Evolutionary conservation across 1,284 basidiomycete species (phyloP).

Genomic region (Abortiporus biennis): DNA sequence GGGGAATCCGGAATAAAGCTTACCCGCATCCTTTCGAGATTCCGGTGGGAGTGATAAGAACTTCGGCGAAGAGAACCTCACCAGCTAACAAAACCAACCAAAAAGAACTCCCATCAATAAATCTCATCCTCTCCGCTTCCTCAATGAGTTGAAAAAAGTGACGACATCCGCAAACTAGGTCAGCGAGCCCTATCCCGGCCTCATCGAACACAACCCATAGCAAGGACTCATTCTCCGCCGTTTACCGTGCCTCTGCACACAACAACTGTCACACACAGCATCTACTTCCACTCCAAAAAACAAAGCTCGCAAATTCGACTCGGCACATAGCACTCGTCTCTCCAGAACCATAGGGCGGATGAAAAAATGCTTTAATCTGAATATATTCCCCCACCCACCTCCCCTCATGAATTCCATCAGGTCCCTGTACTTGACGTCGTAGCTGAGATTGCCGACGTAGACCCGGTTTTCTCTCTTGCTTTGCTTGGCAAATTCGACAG

Average conservation of each 20-base stretch:
- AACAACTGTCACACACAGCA: not conserved
- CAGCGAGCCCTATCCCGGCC: not conserved
- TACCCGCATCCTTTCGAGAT: constrained; percentile 98
- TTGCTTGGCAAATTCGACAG: constrained; percentile 84
- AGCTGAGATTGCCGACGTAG: constrained; percentile 97
- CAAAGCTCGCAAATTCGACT: not conserved
- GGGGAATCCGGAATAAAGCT: constrained; percentile 31
- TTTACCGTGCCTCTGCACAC: constrained; percentile 9
- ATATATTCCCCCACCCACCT: constrained; percentile 85
- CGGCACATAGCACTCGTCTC: not conserved
- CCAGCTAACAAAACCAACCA: constrained; percentile 84
- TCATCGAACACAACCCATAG: not conserved
- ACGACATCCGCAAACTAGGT: not conserved
- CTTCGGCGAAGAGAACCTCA: constrained; percentile 98
- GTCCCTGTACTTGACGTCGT: constrained; percentile 96
- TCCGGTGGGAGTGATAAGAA: constrained; percentile 92
- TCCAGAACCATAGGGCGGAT: constrained; percentile 2
- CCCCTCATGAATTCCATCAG: constrained; percentile 98
- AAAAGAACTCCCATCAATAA: constrained; percentile 82
- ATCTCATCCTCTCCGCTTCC: constrained; percentile 66
- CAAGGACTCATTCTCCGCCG: constrained; percentile 1
- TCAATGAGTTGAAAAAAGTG: constrained; percentile 47
- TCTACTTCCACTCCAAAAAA: not conserved
- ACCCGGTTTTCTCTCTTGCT: constrained; percentile 97
- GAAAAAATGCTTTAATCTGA: constrained; percentile 41